A percentile compares a stretch with the other conserved stretches of the same genome.
These are phyloP conservation scores for Eutrema japonicum DNA, from an alignment of 345 rosid genomes.

Conservation along the genomic window DNA sequence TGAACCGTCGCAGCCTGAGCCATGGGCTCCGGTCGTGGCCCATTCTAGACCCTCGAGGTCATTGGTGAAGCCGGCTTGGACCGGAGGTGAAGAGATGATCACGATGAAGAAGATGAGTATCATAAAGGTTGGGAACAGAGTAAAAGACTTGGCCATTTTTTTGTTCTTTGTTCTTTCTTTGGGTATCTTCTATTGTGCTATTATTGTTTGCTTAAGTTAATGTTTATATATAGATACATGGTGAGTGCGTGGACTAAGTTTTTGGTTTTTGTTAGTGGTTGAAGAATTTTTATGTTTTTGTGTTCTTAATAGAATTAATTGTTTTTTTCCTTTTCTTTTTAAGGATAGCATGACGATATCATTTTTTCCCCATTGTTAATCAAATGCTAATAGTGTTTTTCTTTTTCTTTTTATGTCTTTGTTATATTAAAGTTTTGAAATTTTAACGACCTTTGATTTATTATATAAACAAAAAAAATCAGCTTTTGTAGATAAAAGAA, in stretches of 20 bases:
- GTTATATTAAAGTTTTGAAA: neutral
- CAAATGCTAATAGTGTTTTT: too few relatives aligned
- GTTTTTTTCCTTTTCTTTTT: too few relatives aligned
- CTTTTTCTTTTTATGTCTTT: too few relatives aligned
- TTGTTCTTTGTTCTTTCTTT: constrained; percentile 3
- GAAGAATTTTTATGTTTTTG: neutral
- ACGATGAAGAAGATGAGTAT: constrained; percentile 35
- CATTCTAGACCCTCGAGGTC: constrained; percentile 50
- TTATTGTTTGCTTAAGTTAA: neutral
- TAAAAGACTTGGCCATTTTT: constrained; percentile 50
- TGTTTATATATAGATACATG: constrained; percentile 32
- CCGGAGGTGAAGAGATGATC: constrained; percentile 28
- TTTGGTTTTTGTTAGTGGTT: constrained; percentile 31
- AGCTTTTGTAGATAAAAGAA: neutral
- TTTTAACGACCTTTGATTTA: too few relatives aligned
- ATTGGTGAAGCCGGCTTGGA: constrained; percentile 41
- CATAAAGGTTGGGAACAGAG: constrained; percentile 41
- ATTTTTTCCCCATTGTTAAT: too few relatives aligned
- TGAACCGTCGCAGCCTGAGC: constrained; percentile 57
- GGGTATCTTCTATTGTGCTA: neutral
- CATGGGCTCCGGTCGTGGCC: constrained; percentile 35
- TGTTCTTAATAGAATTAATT: neutral
- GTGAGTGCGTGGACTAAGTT: constrained; percentile 33
- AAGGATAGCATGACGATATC: too few relatives aligned
- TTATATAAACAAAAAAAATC: too few relatives aligned